These are phyloP conservation scores for Alternaria arborescens DNA, from an alignment of 2,329 filamentous ascomycete genomes.

Conservation along the genomic window DNA sequence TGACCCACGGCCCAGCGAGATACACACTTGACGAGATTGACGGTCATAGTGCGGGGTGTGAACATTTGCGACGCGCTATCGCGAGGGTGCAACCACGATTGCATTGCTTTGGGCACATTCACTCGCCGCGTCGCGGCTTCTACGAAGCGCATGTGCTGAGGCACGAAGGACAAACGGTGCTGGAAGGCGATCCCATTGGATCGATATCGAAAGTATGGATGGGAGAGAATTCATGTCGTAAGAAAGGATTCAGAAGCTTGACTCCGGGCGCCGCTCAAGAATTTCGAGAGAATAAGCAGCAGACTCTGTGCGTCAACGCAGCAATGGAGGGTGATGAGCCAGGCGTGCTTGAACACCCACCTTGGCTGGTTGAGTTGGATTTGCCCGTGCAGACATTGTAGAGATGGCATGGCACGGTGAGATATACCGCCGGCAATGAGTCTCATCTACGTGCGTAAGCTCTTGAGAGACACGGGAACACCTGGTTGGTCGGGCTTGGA, in stretches of 20 bases:
- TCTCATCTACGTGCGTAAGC: background rate
- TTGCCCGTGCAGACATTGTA: slow-evolving; percentile 10
- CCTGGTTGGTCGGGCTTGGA: background rate
- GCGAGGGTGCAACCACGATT: slow-evolving; percentile 57
- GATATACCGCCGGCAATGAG: too few species aligned
- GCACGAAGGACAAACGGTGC: slow-evolving; percentile 27
- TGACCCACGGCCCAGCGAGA: slow-evolving; percentile 68
- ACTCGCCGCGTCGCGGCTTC: slow-evolving; percentile 52
- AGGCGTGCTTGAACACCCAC: slow-evolving; percentile 59
- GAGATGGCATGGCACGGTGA: background rate
- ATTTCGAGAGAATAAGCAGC: slow-evolving; percentile 52
- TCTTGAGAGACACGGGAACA: background rate
- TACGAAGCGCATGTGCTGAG: slow-evolving; percentile 42
- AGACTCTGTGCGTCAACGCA: slow-evolving; percentile 66
- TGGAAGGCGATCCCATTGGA: slow-evolving; percentile 13
- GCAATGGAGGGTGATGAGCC: slow-evolving; percentile 58
- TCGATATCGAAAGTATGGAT: slow-evolving; percentile 29
- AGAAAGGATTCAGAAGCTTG: slow-evolving; percentile 33
- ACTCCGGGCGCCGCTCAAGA: slow-evolving; percentile 38
- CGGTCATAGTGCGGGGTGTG: slow-evolving; percentile 60
- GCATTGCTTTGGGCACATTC: slow-evolving; percentile 69
- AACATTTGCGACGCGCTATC: slow-evolving; percentile 61
- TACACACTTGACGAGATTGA: slow-evolving; percentile 58
- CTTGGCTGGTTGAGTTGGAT: slow-evolving; percentile 64
- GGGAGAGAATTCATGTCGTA: slow-evolving; percentile 32